Base-by-base conservation (phyloP, 192 early-diverging fungal species). In the Mortierella hygrophila region DNA sequence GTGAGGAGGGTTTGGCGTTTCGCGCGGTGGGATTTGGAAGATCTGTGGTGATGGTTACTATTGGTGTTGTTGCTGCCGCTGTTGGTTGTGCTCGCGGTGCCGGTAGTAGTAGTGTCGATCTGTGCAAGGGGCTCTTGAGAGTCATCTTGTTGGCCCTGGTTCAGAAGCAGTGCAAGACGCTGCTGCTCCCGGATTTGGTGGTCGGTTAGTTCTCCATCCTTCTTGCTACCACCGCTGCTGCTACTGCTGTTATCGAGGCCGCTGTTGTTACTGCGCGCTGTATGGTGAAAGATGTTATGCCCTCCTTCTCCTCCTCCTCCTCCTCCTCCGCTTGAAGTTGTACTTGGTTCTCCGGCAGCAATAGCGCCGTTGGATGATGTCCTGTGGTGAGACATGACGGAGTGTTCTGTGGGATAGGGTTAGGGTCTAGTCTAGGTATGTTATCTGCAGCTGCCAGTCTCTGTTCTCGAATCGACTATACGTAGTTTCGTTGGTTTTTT, bases 1-100 rank as follows among this genome's bases (percentile, higher is more conserved):
- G 84, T 86, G 47, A 86, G 71, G 6, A 76, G 52, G 9, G 79
- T 74, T 78, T 86, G 81, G 5, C 32, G 74, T 57, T 60, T 65
- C 0, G 26, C 54, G 35, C 38, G 54, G 6, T 76, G 69, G 23
- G 69, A 57, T 23, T 49, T 55, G 42, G 68, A 47, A 60, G 76
- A 35, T 52, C 57, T 13, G 46, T 52, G 54, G 21, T 38, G 35
- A n/a, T 16, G 32, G 68, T 26, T 78, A 29, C 7, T 35, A 23
- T 71, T 16, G n/a, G 37, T 23, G 20, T 54, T 69, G 44, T 77
- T 41, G 26, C 16, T 40, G 23, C 60, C 26, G 18, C 46, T 41
- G 16, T 20, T 11, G 10, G 23, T 26, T 23, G 71, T 29, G 1
- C 46, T 44, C 21, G 41, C 16, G n/a, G n/a, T 46, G n/a, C 42